Percentiles rank a stretch among this genome's conserved stretches.
Conservation (phyloP, 345 rosid species). For the Eucalyptus victrix region DNA sequence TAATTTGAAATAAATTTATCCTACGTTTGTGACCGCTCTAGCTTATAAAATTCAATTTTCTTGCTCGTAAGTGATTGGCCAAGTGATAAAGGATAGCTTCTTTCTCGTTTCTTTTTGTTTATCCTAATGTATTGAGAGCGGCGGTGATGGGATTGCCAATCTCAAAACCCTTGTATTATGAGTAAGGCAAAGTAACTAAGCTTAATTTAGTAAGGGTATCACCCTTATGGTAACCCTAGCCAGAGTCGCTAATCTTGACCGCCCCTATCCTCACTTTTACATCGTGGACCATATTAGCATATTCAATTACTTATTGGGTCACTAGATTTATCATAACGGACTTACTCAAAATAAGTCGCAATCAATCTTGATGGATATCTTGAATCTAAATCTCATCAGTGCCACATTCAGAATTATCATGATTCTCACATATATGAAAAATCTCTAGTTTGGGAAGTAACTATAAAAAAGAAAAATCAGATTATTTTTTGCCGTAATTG, state of each 20-base stretch:
- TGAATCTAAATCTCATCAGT: neutral
- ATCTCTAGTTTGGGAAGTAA: neutral
- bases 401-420: neutral
- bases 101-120: neutral
- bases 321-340: neutral
- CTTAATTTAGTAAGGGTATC: neutral
- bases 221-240: neutral
- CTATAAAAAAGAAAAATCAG: neutral
- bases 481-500: neutral
- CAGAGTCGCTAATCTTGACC: neutral
- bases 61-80: neutral
- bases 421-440: neutral
- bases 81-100: neutral
- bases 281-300: neutral
- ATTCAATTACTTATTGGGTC: neutral
- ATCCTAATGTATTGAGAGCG: neutral
- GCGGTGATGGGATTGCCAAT: neutral
- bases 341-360: neutral
- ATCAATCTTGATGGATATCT: neutral
- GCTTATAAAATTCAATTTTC: neutral
- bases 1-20: no score
- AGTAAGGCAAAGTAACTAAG: neutral
- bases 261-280: neutral
- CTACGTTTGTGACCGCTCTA: fast-evolving
- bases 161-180: neutral